These are phyloP conservation scores for Pseudozyma tsukubaensis DNA, from an alignment of 1,284 basidiomycete genomes.

Conservation along the genomic window DNA sequence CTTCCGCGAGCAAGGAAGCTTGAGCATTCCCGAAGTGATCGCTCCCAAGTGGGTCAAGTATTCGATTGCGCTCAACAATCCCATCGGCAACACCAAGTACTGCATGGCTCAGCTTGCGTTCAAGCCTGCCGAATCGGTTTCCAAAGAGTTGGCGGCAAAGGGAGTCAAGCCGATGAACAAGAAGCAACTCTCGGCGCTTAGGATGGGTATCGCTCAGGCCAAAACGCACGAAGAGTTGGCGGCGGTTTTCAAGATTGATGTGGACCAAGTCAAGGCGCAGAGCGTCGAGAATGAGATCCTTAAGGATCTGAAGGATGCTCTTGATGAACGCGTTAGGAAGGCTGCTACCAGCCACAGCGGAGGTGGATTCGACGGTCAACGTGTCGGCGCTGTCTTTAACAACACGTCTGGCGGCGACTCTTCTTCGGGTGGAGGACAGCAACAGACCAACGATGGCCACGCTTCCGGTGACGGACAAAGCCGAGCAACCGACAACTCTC, in stretches of 20 bases:
- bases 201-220: slow-evolving; percentile 41
- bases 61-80: slow-evolving; percentile 73
- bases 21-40: slow-evolving; percentile 55
- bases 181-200: slow-evolving; percentile 37
- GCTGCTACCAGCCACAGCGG: slow-evolving; percentile 6
- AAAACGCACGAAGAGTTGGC: slow-evolving; percentile 56
- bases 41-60: slow-evolving; percentile 63
- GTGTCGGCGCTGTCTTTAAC: slow-evolving; percentile 30
- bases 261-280: slow-evolving; percentile 17
- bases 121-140: slow-evolving; percentile 40
- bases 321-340: slow-evolving; percentile 16
- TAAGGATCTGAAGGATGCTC: slow-evolving; percentile 25
- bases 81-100: slow-evolving; percentile 91
- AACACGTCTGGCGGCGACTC: slow-evolving; percentile 14
- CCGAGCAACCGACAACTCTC: slow-evolving; percentile 49
- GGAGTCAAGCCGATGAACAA: slow-evolving; percentile 18
- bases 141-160: slow-evolving; percentile 14
- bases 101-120: slow-evolving; percentile 74
- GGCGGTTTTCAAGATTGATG: slow-evolving; percentile 40
- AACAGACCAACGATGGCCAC: slow-evolving; percentile 28
- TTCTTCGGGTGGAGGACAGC: slow-evolving; percentile 13
- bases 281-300: slow-evolving; percentile 31
- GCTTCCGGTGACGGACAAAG: slow-evolving; percentile 22
- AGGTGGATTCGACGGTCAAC: slow-evolving; percentile 29
- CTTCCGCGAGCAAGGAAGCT: slow-evolving; percentile 74